These are phyloP conservation scores for Aspergillus versicolor DNA, from an alignment of 2,329 filamentous ascomycete species.

Conservation along the genomic window DNA sequence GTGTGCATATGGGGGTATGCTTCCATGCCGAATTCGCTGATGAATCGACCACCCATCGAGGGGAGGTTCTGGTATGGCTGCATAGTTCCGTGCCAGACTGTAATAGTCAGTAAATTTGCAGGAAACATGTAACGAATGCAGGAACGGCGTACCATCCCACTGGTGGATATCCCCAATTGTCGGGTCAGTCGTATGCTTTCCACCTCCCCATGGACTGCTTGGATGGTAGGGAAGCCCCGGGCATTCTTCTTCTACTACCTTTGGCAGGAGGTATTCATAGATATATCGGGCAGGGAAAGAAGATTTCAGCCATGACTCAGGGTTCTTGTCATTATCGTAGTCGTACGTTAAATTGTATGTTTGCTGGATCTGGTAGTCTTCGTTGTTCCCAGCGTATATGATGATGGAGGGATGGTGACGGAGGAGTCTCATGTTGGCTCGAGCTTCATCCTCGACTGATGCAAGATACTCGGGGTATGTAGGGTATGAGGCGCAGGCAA, in stretches of 20 bases:
- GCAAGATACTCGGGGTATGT: neutral
- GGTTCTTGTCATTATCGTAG: too few relatives aligned
- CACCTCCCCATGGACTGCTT: constrained; percentile 82
- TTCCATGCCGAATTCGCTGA: neutral
- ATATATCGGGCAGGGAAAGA: constrained; percentile 89
- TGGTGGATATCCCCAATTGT: constrained; percentile 88
- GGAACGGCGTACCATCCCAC: constrained; percentile 64
- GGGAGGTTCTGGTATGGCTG: neutral
- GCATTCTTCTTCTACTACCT: constrained; percentile 66
- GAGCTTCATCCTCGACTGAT: neutral
- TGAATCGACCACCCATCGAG: neutral
- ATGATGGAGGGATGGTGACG: neutral
- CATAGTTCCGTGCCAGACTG: neutral
- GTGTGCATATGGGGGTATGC: neutral
- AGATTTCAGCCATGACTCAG: constrained; percentile 41
- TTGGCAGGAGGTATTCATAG: constrained; percentile 83
- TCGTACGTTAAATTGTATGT: too few relatives aligned
- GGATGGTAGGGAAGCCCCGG: constrained; percentile 73
- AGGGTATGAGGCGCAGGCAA: constrained; percentile 78
- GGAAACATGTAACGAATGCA: too few relatives aligned
- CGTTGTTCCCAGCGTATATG: neutral
- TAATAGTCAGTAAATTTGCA: too few relatives aligned
- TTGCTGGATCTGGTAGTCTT: neutral
- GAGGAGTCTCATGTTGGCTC: neutral
- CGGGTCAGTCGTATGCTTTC: constrained; percentile 56